Evolutionary conservation across 129 eudicot genomes (phyloP).

Genomic region (Sambucus nigra): DNA sequence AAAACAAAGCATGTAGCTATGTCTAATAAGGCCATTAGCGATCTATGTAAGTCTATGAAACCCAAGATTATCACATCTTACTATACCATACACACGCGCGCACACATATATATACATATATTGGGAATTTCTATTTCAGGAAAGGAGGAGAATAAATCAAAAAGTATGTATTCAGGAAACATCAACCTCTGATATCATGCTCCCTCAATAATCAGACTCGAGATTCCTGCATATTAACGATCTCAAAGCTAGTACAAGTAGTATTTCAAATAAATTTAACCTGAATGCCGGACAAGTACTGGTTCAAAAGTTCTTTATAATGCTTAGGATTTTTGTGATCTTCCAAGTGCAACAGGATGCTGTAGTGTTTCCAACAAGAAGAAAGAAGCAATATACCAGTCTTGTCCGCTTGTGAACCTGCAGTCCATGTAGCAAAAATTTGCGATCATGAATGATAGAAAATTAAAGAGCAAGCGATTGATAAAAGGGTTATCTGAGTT

Average conservation of each 20-base stretch:
- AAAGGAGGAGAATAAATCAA: not conserved
- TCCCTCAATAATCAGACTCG: no score
- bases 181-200: not conserved
- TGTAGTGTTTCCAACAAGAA: constrained; percentile 94
- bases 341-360: constrained; percentile 66
- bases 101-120: no score
- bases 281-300: constrained; percentile 81
- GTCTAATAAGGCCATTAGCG: no score
- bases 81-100: no score
- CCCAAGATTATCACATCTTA: no score
- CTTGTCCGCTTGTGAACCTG: constrained; percentile 39
- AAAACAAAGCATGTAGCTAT: no score
- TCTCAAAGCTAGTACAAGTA: not conserved
- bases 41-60: no score
- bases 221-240: not conserved
- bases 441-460: not conserved
- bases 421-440: constrained; percentile 6
- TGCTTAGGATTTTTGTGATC: constrained; percentile 36
- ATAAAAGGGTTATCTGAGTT: not conserved
- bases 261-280: constrained; percentile 16
- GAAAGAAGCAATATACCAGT: constrained; percentile 67
- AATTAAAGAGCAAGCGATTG: not conserved
- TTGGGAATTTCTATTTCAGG: not conserved
- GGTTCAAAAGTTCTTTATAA: constrained; percentile 52
- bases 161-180: not conserved